Evolutionary conservation across 139 green algal species (phyloP).

Genomic region (Pleodorina starrii): DNA sequence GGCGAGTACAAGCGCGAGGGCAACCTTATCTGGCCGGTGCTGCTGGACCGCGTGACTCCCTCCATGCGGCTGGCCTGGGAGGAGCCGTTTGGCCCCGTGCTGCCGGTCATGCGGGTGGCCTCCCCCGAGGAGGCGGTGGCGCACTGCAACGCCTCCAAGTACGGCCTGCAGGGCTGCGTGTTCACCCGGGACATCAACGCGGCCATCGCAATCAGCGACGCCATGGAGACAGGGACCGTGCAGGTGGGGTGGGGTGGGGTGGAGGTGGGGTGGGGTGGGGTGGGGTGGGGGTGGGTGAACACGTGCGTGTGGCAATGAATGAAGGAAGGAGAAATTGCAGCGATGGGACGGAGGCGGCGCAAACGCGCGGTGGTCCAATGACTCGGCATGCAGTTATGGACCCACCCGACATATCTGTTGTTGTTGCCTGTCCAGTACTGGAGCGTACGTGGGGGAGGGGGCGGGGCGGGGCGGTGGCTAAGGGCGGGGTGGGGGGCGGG

Average conservation of each 20-base stretch:
- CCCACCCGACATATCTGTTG: no score
- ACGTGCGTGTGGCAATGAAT: no score
- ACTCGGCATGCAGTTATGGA: no score
- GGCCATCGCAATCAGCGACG: slow-evolving; percentile 90
- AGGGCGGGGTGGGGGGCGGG: no score
- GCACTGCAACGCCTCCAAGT: slow-evolving; percentile 87
- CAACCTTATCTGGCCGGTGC: slow-evolving; percentile 96
- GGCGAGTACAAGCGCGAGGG: slow-evolving; percentile 81
- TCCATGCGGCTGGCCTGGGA: slow-evolving; percentile 96
- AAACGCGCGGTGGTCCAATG: no score
- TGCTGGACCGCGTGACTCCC: slow-evolving; percentile 92
- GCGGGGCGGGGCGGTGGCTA: no score
- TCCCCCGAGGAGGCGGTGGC: slow-evolving; percentile 84
- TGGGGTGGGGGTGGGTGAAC: background rate
- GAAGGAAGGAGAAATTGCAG: no score
- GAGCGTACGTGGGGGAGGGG: no score
- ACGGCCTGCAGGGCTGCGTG: slow-evolving; percentile 84
- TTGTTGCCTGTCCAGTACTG: no score
- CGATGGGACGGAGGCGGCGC: no score
- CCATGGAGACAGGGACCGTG: slow-evolving; percentile 96
- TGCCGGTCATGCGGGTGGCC: slow-evolving; percentile 92
- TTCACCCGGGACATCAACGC: slow-evolving; percentile 94
- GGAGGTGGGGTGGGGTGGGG: background rate
- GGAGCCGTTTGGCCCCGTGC: slow-evolving; percentile 96
- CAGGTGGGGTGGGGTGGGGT: slow-evolving; percentile 68